Conservation (phyloP, 1,284 basidiomycete species). For the Trametes pubescens region DNA sequence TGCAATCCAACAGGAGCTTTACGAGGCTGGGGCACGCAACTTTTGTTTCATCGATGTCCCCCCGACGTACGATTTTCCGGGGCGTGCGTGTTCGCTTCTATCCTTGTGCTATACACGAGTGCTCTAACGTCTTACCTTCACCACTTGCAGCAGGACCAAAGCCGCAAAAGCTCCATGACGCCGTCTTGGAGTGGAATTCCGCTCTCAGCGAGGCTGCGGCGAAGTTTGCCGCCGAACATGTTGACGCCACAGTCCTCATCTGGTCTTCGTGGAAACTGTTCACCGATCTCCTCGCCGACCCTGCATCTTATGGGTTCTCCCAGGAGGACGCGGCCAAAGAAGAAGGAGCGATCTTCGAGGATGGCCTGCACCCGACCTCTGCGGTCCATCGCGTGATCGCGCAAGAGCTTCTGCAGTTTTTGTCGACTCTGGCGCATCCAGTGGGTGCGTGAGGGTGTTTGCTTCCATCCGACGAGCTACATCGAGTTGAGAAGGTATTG, state of each 20-base stretch:
- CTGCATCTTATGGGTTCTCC: constrained; percentile 49
- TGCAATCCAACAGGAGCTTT: constrained; percentile 52
- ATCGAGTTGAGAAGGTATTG: too few relatives aligned
- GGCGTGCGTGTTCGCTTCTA: constrained; percentile 36
- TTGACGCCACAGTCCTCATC: constrained; percentile 55
- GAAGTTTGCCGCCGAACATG: constrained; percentile 48
- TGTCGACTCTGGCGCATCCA: background rate
- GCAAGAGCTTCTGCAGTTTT: constrained; percentile 4
- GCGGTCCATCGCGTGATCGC: constrained; percentile 17
- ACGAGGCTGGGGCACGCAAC: constrained; percentile 59
- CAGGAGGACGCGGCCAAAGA: constrained; percentile 37
- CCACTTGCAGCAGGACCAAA: background rate
- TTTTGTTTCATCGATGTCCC: constrained; percentile 68
- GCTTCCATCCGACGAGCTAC: too few relatives aligned
- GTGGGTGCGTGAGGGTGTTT: background rate
- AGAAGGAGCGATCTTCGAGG: constrained; percentile 19
- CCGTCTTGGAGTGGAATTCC: constrained; percentile 51
- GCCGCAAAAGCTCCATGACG: background rate
- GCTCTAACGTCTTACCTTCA: background rate
- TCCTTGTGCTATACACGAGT: background rate
- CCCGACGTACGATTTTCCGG: constrained; percentile 58
- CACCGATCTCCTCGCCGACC: constrained; percentile 51
- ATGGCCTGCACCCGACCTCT: constrained; percentile 21
- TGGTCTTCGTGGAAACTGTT: constrained; percentile 58
- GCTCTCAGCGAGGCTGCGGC: constrained; percentile 42